phyloP scores from a whole-genome alignment of 1,284 basidiomycete species.

The Trichosporon coremiiforme region DNA sequence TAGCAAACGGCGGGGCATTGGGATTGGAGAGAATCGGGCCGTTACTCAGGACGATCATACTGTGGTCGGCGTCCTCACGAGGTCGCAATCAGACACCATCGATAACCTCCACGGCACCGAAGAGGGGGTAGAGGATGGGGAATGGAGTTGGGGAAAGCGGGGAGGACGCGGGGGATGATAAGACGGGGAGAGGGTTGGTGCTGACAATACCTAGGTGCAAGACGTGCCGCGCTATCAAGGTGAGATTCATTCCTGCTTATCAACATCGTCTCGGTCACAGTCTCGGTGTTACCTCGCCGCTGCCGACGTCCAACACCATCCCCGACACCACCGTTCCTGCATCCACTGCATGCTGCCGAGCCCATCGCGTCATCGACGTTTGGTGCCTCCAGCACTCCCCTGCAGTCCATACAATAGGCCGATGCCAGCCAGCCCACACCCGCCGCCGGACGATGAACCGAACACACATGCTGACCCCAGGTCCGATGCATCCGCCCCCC shows the following conservation, averaged over 20 bases:
- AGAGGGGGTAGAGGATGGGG: too few relatives aligned
- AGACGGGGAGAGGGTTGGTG: neutral
- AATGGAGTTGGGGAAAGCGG: neutral
- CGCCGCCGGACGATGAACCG: neutral
- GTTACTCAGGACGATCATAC: neutral
- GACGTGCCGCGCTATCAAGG: slow-evolving; percentile 40
- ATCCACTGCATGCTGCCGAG: too few relatives aligned
- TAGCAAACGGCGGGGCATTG: neutral
- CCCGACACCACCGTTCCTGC: neutral
- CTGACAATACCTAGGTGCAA: slow-evolving; percentile 31
- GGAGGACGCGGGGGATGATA: neutral
- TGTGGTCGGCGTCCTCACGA: too few relatives aligned
- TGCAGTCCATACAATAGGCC: too few relatives aligned
- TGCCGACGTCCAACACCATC: neutral
- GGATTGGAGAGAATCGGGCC: neutral
- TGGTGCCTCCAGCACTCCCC: too few relatives aligned
- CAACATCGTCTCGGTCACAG: too few relatives aligned
- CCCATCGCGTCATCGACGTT: too few relatives aligned
- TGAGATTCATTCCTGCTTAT: slow-evolving; percentile 13
- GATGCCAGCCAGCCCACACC: too few relatives aligned
- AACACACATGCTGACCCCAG: slow-evolving; percentile 24
- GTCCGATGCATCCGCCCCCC: slow-evolving; percentile 38
- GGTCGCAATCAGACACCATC: too few relatives aligned
- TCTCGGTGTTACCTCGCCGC: neutral
- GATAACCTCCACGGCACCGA: too few relatives aligned